phyloP scores from a whole-genome alignment of 1,284 basidiomycete genomes.

The Moniliophthora roreri region DNA sequence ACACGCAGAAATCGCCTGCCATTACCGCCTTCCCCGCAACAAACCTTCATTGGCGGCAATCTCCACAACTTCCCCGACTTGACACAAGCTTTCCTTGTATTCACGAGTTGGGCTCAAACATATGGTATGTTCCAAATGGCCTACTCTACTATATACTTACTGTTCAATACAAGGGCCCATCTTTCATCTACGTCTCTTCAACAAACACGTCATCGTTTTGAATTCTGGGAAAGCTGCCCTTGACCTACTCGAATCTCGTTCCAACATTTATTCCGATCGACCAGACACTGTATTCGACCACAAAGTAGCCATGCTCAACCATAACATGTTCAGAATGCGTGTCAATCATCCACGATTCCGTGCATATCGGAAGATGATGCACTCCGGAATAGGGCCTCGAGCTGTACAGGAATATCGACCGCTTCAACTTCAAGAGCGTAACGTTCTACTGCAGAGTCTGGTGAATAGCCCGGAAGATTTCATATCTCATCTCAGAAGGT shows the following conservation, averaged over 20 bases:
- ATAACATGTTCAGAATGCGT: background rate
- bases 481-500: conserved; percentile 29
- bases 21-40: background rate
- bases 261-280: conserved; percentile 32
- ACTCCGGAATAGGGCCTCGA: conserved; percentile 32
- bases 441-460: conserved; percentile 28
- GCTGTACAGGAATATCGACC: conserved; percentile 28
- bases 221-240: conserved; percentile 28
- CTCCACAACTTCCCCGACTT: background rate
- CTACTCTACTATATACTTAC: background rate
- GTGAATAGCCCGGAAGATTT: conserved; percentile 28
- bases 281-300: conserved; percentile 23
- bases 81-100: background rate
- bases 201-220: conserved; percentile 29
- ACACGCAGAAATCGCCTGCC: conserved; percentile 26
- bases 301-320: background rate
- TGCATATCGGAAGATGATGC: conserved; percentile 22
- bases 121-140: background rate
- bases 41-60: background rate
- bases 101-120: conserved; percentile 4
- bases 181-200: conserved; percentile 24
- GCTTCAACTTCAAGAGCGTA: conserved; percentile 27
- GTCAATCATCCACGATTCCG: background rate
- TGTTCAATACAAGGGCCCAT: conserved; percentile 21
- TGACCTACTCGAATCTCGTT: conserved; percentile 32